Evolutionary conservation across 176 grass and related monocot genomes (phyloP).

Genomic region (Carex kokanica): DNA sequence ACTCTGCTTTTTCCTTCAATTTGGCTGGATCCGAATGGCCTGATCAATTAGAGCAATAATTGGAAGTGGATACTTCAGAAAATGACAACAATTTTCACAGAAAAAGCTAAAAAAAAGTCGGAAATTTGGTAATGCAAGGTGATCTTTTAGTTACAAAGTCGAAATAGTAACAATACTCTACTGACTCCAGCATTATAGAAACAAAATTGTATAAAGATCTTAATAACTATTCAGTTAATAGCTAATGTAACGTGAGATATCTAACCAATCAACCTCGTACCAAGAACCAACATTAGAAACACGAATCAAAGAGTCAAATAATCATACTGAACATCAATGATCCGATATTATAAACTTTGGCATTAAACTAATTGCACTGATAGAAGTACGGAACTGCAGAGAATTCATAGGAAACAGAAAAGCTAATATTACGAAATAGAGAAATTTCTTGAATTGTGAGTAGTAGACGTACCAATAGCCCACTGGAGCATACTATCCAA

Average conservation of each 20-base stretch:
- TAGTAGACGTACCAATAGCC: conserved; percentile 64
- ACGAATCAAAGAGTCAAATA: background rate
- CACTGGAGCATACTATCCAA: conserved; percentile 94
- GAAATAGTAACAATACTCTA: background rate
- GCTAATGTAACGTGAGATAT: background rate
- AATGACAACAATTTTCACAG: background rate
- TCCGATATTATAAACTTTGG: background rate
- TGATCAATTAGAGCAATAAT: conserved; percentile 23
- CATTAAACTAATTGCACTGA: background rate
- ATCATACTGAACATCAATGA: background rate
- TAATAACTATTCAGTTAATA: background rate
- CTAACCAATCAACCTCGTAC: background rate
- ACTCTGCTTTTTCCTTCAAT: conserved; percentile 64
- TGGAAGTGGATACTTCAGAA: background rate
- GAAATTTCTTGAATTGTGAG: background rate
- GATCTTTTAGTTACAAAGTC: background rate
- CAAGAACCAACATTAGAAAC: background rate
- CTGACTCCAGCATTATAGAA: background rate
- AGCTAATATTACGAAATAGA: background rate
- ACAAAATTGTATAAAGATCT: background rate
- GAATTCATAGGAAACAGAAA: background rate
- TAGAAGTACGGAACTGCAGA: background rate
- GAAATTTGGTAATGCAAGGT: background rate
- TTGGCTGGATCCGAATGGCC: conserved; percentile 89
- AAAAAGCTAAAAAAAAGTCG: background rate